These are phyloP conservation scores for Podospora bellae-mahoneyi DNA, from an alignment of 495 filamentous ascomycete species.

Conservation along the genomic window DNA sequence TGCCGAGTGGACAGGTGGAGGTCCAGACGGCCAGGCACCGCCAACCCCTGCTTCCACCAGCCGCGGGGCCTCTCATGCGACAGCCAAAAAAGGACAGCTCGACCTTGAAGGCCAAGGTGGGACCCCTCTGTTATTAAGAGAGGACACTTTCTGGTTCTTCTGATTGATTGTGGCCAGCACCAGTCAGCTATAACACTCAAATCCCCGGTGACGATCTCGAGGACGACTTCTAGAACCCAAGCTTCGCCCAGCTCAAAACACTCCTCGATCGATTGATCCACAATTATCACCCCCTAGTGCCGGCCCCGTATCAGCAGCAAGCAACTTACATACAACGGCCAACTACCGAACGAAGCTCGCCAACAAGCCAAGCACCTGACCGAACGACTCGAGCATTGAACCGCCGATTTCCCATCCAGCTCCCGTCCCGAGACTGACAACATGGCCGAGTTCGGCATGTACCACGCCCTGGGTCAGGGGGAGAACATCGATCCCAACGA, in stretches of 20 bases:
- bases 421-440: constrained; percentile 9
- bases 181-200: constrained; percentile 9
- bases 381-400: not conserved
- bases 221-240: not conserved
- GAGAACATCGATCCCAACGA: constrained; percentile 60
- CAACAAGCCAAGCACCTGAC: not conserved
- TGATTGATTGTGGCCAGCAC: constrained; percentile 18
- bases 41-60: constrained; percentile 14
- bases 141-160: constrained; percentile 11
- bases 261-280: constrained; percentile 10
- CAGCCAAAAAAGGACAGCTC: constrained; percentile 33
- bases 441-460: constrained; percentile 77
- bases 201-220: constrained; percentile 22
- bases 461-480: constrained; percentile 67
- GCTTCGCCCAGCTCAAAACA: not conserved
- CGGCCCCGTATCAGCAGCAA: constrained; percentile 2
- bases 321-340: not conserved
- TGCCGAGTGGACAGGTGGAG: constrained; percentile 11
- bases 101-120: constrained; percentile 14
- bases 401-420: not conserved
- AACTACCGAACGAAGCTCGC: constrained; percentile 6
- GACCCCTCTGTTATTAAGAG: not conserved
- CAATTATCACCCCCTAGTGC: constrained; percentile 2
- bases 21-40: not conserved
- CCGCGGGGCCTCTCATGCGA: constrained; percentile 1